phyloP scores from a whole-genome alignment of 2,329 filamentous ascomycete species.

The Cytospora schulzeri region DNA sequence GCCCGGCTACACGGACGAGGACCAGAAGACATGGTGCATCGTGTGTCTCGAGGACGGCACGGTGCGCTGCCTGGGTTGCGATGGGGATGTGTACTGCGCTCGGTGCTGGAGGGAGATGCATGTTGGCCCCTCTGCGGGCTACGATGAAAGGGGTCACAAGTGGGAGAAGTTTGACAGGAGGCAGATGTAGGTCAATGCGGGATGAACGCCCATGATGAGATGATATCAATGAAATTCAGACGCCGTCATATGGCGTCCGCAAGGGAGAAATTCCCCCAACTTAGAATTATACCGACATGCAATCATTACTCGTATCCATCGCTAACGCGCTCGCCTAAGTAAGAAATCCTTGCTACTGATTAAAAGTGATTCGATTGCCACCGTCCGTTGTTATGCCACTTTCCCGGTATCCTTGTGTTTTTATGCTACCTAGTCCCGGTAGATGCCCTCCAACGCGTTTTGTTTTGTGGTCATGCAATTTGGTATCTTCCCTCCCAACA shows the following conservation, averaged over 20 bases:
- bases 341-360: not conserved
- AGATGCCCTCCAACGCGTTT: not conserved
- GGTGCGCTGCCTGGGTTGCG: constrained; percentile 72
- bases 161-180: constrained; percentile 56
- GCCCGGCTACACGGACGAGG: constrained; percentile 64
- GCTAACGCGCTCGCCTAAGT: not conserved
- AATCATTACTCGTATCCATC: constrained; percentile 5
- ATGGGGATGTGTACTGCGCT: constrained; percentile 71
- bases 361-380: not conserved
- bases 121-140: constrained; percentile 66
- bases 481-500: constrained; percentile 6
- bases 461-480: constrained; percentile 13
- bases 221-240: not conserved
- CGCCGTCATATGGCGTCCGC: too few relatives aligned
- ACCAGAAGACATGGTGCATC: constrained; percentile 76
- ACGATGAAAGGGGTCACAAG: constrained; percentile 70
- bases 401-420: not conserved
- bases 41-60: constrained; percentile 81
- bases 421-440: not conserved
- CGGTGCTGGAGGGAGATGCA: constrained; percentile 84
- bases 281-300: constrained; percentile 17
- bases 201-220: not conserved
- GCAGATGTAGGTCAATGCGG: not conserved
- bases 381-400: not conserved
- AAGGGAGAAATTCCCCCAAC: too few relatives aligned